These are phyloP conservation scores for Neopestalotiopsis sp. DNA, from an alignment of 2,329 filamentous ascomycete species.

Conservation along the genomic window DNA sequence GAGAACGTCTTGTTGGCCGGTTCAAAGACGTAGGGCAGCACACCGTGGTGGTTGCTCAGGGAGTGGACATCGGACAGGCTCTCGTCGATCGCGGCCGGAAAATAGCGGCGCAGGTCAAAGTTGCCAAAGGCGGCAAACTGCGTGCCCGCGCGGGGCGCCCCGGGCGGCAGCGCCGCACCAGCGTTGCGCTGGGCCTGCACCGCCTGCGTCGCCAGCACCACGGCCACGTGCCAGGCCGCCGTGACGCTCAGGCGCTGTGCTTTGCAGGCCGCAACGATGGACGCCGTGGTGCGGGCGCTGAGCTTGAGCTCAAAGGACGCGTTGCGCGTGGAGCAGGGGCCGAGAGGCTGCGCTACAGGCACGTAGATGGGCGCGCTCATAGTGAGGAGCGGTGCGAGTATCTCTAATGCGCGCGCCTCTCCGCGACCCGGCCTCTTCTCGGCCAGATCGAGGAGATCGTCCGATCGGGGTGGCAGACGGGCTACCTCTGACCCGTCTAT, in stretches of 20 bases:
- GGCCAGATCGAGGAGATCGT: slow-evolving; percentile 21
- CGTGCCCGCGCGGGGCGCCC: not conserved
- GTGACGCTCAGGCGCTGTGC: slow-evolving; percentile 21
- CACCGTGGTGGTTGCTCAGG: slow-evolving; percentile 22
- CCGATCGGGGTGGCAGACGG: slow-evolving; percentile 21
- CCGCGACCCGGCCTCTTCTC: slow-evolving; percentile 21
- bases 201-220: slow-evolving; percentile 21
- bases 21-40: slow-evolving; percentile 20
- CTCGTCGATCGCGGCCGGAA: slow-evolving; percentile 11
- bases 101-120: slow-evolving; percentile 24
- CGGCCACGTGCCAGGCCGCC: slow-evolving; percentile 21
- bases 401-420: slow-evolving; percentile 20
- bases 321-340: slow-evolving; percentile 19
- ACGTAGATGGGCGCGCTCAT: slow-evolving; percentile 19
- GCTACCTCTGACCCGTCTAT: slow-evolving; percentile 20
- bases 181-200: slow-evolving; percentile 20
- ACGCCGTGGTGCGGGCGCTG: slow-evolving; percentile 11
- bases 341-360: slow-evolving; percentile 16
- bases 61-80: slow-evolving; percentile 8
- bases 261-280: slow-evolving; percentile 21
- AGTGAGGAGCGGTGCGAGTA: slow-evolving; percentile 19
- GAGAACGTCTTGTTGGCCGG: slow-evolving; percentile 19
- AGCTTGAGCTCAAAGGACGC: slow-evolving; percentile 15
- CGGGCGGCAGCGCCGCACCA: not conserved
- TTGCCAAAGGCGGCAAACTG: slow-evolving; percentile 23